These are phyloP conservation scores for Yarrowia divulgata DNA, from an alignment of 805 yeast genomes.

Conservation along the genomic window DNA sequence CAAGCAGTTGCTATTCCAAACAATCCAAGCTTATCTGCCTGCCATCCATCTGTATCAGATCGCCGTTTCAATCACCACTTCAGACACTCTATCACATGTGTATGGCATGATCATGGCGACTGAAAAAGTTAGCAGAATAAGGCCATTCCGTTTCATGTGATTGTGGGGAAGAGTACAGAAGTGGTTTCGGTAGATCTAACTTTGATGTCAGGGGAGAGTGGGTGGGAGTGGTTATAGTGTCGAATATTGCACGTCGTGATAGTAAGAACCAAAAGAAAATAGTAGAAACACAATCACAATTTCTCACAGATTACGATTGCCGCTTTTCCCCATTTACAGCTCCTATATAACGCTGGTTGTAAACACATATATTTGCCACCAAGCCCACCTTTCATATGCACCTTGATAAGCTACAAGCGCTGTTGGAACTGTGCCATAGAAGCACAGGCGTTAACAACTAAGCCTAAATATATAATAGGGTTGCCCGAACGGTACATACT, in stretches of 20 bases:
- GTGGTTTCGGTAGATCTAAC: not conserved
- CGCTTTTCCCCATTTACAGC: too few relatives aligned
- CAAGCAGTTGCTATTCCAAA: too few relatives aligned
- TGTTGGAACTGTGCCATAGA: too few relatives aligned
- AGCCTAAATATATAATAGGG: constrained; percentile 12
- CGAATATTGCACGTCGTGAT: too few relatives aligned
- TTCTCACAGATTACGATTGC: too few relatives aligned
- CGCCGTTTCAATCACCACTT: not conserved
- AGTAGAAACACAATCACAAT: too few relatives aligned
- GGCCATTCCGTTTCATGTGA: constrained; percentile 17
- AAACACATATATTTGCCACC: not conserved
- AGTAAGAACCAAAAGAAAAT: not conserved
- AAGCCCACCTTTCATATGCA: constrained; percentile 19
- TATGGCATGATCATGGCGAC: constrained; percentile 2
- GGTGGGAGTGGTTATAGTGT: too few relatives aligned
- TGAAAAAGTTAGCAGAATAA: not conserved
- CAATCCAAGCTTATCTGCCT: too few relatives aligned
- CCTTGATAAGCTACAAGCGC: not conserved
- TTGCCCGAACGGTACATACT: not conserved
- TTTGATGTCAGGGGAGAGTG: constrained; percentile 1
- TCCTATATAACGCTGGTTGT: too few relatives aligned
- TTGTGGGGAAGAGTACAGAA: constrained; percentile 5
- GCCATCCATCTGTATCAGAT: too few relatives aligned
- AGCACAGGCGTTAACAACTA: constrained; percentile 1
- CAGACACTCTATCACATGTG: constrained; percentile 1